Conservation (phyloP, 257 asterid genomes). For the Eustoma russellianum region DNA sequence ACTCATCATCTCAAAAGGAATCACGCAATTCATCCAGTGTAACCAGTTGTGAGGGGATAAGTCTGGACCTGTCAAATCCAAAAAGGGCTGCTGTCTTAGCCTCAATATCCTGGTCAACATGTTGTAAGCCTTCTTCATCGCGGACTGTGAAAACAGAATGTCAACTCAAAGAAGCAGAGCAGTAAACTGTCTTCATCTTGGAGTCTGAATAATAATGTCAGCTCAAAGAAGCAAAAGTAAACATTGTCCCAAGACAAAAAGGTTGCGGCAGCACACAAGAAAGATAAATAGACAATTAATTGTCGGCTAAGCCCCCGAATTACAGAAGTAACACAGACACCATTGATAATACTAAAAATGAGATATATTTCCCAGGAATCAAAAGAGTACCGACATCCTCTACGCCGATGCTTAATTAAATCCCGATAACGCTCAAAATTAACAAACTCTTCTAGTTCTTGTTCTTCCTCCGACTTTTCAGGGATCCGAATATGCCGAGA, state of each 20-base stretch:
- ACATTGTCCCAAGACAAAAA: neutral
- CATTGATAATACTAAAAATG: conserved; percentile 1
- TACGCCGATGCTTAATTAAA: conserved; percentile 99
- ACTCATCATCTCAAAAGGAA: neutral
- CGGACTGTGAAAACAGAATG: conserved; percentile 46
- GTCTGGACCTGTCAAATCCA: conserved; percentile 69
- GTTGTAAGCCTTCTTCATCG: conserved; percentile 83
- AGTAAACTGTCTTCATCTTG: neutral
- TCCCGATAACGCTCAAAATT: conserved; percentile 99
- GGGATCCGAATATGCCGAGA: conserved; percentile 47
- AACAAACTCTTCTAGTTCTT: conserved; percentile 98
- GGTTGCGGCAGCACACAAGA: neutral
- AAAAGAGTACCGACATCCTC: conserved; percentile 99
- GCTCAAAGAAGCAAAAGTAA: conserved; percentile 4
- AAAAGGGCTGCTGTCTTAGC: conserved; percentile 68
- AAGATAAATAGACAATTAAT: neutral
- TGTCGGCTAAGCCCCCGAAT: neutral
- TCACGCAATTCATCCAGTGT: neutral
- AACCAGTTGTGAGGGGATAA: neutral
- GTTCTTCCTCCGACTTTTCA: conserved; percentile 88
- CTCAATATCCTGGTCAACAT: conserved; percentile 81
- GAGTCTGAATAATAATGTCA: conserved; percentile 16
- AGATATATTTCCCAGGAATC: conserved; percentile 27
- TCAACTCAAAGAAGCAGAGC: conserved; percentile 17
- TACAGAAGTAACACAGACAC: neutral